Base-by-base conservation (phyloP, 2,329 filamentous ascomycete genomes). In the Aspergillus ustus region DNA sequence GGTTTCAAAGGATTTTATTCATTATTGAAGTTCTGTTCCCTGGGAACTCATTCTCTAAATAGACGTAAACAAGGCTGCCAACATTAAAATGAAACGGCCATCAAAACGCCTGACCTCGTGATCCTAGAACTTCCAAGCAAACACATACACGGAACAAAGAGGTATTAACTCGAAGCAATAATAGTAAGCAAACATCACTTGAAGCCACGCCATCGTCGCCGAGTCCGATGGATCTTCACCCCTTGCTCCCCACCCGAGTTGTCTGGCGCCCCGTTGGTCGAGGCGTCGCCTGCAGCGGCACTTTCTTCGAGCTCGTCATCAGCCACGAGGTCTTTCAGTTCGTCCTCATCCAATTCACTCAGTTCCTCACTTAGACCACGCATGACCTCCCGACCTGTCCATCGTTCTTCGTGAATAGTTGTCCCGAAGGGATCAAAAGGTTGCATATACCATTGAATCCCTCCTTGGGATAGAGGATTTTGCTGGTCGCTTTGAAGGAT, bases 261-360 rank as follows among this genome's bases (percentile, higher is more conserved):
- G 25, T 58, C 54, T 22, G 31, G 31, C 9, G 25, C 50, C 25
- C 59, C 49, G 43, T 53, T 61, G 22, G 52, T 57, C 13, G 62
- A 62, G 17, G 49, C 29, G 20, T 61, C 64, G 8, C 52, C 25
- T 58, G 62, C 69, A 64, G 28, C 57, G 31, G 51, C 46, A 22
- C 45, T 59, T 53, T 31, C 67, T 52, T 67, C 73, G 50, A 70
- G 67, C 57, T 80, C 88, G 83, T 89, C 78, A 83, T 89, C 78
- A 58, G 78, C 77, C 15, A 80, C 78, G 45, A 92, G 80, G 37
- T 90, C 91, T 70, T 91, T 89, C 61, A 97, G 82, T 77, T 94
- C 92, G 55, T 96, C 93, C 66, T 97, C 93, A 69, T 96, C 93
- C 73, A 97, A 88, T 72, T 97, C 94, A 60, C 91, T 96, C 22